Evolutionary conservation across 306 rosid genomes (phyloP), one percentile per base, ranked within the genome.

Genomic region (Coriaria nepalensis): DNA sequence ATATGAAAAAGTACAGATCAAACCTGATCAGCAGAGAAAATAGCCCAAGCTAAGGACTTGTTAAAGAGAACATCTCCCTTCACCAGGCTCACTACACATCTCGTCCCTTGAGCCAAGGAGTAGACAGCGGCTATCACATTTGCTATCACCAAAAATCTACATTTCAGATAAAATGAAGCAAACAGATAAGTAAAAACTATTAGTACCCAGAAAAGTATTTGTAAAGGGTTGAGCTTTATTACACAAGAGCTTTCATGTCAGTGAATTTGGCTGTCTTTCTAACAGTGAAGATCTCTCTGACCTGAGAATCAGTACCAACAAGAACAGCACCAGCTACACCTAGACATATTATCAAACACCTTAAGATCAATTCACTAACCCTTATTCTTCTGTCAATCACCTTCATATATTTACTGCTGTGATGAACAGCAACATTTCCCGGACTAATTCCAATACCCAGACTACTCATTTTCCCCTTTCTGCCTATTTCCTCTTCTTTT

Each of bases 221-320:
- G 14, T 52, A 14, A 43, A 47, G 10, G 69, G n/a, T 41, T 15
- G 14, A 35, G 41, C 52, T 12, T 14, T 12, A 60, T 69, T 63
- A 80, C 97, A 81, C 92, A 49, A 90, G 82, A 63, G 93, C 76
- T 71, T 84, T 79, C 93, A 84, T 77, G 66, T 84, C 94, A 2
- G 79, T 77, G 45, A 72, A 90, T 53, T 63, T 74, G 13, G 97
- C 95, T 63, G 61, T 65, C 74, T 81, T 90, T 64, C 60, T 55
- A 72, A 81, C 9, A 6, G 87, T n/a, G 70, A 90, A 79, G 56
- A 90, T 71, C 47, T 44, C 71, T 43, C 29, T 68, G 66, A 79
- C 78, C 65, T 90, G 84, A 10, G 92, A 43, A 74, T 90, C 97
- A 69, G 95, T 81, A 6, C 57, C 92, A 38, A 90, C 71, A 67